Evolutionary conservation across 495 filamentous ascomycete species (phyloP), one percentile per base, ranked within the genome.

Genomic region (Aspergillus coremiiformis): DNA sequence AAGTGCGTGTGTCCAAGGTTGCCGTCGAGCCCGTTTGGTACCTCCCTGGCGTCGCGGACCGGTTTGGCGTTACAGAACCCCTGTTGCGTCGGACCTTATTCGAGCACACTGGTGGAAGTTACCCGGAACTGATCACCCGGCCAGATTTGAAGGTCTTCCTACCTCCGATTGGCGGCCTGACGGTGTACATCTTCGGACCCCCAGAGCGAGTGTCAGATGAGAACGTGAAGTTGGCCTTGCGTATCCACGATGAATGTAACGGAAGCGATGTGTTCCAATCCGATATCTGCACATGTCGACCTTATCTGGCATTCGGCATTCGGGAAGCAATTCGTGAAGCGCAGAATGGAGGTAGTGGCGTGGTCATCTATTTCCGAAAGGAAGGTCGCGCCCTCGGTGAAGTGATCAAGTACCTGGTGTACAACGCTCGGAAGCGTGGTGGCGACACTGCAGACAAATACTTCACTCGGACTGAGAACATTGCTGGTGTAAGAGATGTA

Each of bases 291-390:
- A 98, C 93, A 23, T 96, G 93, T 69, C 83, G 93, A 39, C 93
- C 93, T 27, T 98, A 98, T 62, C 82, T 98, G 51, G 93, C 95
- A 57, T 98, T 93, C 63, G 93, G 93, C 27, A 90, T 98, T 50
- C 89, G 91, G 59, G 93, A 98, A 69, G 93, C 93, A 6, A 92
- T 98, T 53, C 92, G 90, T 59, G 89, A 96, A 71, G 93, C 93
- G 11, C 93, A 97, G 73, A 87, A 85, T 45, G 93, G 93, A 43
- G 93, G 93, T 35, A 90, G 84, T 59, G 93, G 93, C 43, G 92
- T 98, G 29, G 93, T 97, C 23, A 96, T 98, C 66, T 98, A 98
- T 69, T 98, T 98, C 83, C 87, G 93, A 49, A 98, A 98, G 69
- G 93, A 98, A 70, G 93, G 93, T 9, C 80, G 92, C 52, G 92